Evolutionary conservation across 257 asterid species (phyloP).

Genomic region (Primulina tabacum): DNA sequence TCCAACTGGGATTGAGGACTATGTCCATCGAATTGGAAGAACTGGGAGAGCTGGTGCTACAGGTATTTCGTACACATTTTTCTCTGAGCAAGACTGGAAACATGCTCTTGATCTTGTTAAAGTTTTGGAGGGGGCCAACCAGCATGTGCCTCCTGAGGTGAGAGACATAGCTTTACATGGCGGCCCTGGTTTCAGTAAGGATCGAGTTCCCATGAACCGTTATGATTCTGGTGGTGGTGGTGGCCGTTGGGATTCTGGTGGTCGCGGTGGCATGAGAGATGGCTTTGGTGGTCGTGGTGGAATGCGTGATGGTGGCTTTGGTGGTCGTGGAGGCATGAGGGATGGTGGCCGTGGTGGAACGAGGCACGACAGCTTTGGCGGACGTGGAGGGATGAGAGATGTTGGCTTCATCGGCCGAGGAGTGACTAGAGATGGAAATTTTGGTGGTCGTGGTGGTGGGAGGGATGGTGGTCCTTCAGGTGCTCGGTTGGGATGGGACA

Average conservation of each 20-base stretch:
- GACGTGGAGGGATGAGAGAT: conserved; percentile 57
- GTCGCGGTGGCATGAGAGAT: conserved; percentile 40
- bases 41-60: conserved; percentile 99
- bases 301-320: conserved; percentile 42
- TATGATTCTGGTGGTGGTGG: conserved; percentile 54
- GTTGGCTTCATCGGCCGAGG: conserved; percentile 55
- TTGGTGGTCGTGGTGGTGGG: conserved; percentile 59
- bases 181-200: conserved; percentile 65
- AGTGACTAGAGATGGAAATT: conserved; percentile 44
- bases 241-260: conserved; percentile 75
- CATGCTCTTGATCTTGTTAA: conserved; percentile 82
- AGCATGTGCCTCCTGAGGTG: conserved; percentile 78
- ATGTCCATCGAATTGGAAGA: conserved; percentile 96
- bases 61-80: conserved; percentile 75
- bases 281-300: conserved; percentile 38
- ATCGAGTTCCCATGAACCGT: conserved; percentile 69
- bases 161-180: conserved; percentile 84
- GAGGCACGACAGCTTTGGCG: conserved; percentile 59
- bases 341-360: conserved; percentile 65
- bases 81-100: conserved; percentile 96
- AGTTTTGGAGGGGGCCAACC: conserved; percentile 91
- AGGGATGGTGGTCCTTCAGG: conserved; percentile 54
- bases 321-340: conserved; percentile 66
- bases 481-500: conserved; percentile 64
- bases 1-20: conserved; percentile 93